Base-by-base conservation (phyloP, 148 eudicot species). In the Cornus kousa region DNA sequence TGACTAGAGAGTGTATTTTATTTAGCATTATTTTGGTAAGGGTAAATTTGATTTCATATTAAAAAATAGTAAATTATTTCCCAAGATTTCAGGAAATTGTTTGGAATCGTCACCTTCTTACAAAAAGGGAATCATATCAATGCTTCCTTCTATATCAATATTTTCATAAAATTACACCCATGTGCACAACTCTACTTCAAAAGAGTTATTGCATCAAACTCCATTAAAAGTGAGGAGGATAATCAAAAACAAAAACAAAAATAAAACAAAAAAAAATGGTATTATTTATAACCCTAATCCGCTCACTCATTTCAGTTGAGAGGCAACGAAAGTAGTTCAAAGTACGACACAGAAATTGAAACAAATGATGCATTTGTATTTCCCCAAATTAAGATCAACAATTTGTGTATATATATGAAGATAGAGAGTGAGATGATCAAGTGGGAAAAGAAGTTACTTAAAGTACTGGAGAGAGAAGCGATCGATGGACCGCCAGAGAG, bases 391-490 rank as follows among this genome's bases (percentile, higher is more conserved):
- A 28, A 72, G 74, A 32, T 72, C 43, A 32, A 68, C 43, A 68
- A 17, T 35, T 8, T 74, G 28, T 35, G 33, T 17, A 3, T 33
- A 22, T 22, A 59, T 39, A 74, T 12, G 65, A 35, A 12, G 8
- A 62, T 35, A 22, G 2, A 39, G 35, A 23, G 4, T 8, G 5
- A 67, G n/a, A n/a, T n/a, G 39, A 68, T 5, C 5, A 68, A 50
- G 20, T 72, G 73, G 22, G 39, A 5, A 35, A 13, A 50, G 48
- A 72, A 71, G 75, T 72, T 79, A 88, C 91, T 79, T 83, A 81
- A 86, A 88, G 65, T 88, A 77, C 13, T 72, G 82, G 80, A 86
- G 87, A 75, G 90, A 88, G 81, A 88, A 88, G 79, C 90, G 90
- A 86, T 86, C 88, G 74, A 80, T 64, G 55, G 90, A 73, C 68